Conservation (phyloP, 345 rosid genomes). For the Rhodamnia argentea region DNA sequence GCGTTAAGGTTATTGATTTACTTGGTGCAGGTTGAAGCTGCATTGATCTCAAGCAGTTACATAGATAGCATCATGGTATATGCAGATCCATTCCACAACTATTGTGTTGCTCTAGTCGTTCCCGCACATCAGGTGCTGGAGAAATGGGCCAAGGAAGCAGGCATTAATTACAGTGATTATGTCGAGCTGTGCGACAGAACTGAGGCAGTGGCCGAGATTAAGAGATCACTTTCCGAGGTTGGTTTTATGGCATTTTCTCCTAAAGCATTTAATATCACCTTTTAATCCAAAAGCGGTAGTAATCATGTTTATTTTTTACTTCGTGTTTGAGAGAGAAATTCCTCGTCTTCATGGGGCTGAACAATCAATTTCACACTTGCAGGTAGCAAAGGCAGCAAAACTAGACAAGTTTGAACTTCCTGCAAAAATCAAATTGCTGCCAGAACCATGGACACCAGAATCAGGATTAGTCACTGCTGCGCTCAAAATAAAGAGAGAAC, state of each 20-base stretch:
- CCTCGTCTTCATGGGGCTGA: neutral
- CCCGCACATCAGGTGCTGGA: slow-evolving; percentile 47
- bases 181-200: slow-evolving; percentile 51
- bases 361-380: neutral
- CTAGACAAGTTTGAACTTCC: slow-evolving; percentile 76
- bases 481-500: slow-evolving; percentile 70
- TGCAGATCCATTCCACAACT: slow-evolving; percentile 52
- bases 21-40: slow-evolving; percentile 70
- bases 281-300: neutral
- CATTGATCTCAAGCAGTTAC: slow-evolving; percentile 38
- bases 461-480: slow-evolving; percentile 71
- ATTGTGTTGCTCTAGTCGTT: slow-evolving; percentile 71
- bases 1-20: neutral
- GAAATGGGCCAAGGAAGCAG: slow-evolving; percentile 62
- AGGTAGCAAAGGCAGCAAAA: slow-evolving; percentile 60
- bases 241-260: neutral
- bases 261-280: neutral
- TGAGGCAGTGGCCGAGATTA: slow-evolving; percentile 62
- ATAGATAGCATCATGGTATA: slow-evolving; percentile 48
- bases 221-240: slow-evolving; percentile 56
- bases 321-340: neutral
- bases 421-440: slow-evolving; percentile 56
- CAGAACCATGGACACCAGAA: slow-evolving; percentile 83
- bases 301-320: neutral
- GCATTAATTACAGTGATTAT: slow-evolving; percentile 28